Percentiles rank a stretch among this genome's conserved stretches.
Conservation (phyloP, 192 early-diverging fungal species). For the Coemansia sp. region DNA sequence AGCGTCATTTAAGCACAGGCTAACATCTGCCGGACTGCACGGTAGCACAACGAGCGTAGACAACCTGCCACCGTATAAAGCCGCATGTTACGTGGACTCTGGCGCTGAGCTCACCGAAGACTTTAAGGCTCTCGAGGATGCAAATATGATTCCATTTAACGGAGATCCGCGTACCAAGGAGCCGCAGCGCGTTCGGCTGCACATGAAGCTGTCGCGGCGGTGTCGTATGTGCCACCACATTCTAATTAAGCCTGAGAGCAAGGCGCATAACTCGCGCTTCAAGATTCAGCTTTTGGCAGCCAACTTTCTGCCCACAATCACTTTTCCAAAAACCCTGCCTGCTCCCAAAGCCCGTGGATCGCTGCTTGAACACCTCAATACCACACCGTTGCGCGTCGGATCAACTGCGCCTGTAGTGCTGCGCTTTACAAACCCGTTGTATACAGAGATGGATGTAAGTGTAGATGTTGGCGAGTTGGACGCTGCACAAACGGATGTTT, state of each 20-base stretch:
- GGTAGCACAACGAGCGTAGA: not conserved
- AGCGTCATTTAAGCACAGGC: constrained; percentile 27
- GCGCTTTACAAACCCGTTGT: constrained; percentile 79
- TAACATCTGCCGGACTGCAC: constrained; percentile 5
- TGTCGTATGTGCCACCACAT: constrained; percentile 88
- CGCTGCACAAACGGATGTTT: constrained; percentile 56
- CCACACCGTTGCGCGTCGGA: constrained; percentile 39
- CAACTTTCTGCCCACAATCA: constrained; percentile 76
- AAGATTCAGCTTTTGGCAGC: constrained; percentile 86
- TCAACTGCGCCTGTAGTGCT: constrained; percentile 58
- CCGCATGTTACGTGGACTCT: constrained; percentile 10
- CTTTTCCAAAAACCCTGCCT: not conserved
- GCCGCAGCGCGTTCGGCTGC: constrained; percentile 83
- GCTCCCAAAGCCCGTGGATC: constrained; percentile 1
- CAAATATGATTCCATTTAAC: constrained; percentile 57
- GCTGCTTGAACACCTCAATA: constrained; percentile 13
- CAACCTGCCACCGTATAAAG: constrained; percentile 26
- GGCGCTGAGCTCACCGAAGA: constrained; percentile 16
- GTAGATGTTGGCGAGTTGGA: constrained; percentile 52
- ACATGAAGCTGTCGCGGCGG: constrained; percentile 81
- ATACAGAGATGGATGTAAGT: constrained; percentile 66
- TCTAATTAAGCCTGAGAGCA: constrained; percentile 89
- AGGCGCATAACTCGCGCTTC: constrained; percentile 83
- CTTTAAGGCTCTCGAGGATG: constrained; percentile 21
- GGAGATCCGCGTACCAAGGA: constrained; percentile 38